Base-by-base conservation (phyloP, 208 protist species). In the Spongospora subterranea region DNA sequence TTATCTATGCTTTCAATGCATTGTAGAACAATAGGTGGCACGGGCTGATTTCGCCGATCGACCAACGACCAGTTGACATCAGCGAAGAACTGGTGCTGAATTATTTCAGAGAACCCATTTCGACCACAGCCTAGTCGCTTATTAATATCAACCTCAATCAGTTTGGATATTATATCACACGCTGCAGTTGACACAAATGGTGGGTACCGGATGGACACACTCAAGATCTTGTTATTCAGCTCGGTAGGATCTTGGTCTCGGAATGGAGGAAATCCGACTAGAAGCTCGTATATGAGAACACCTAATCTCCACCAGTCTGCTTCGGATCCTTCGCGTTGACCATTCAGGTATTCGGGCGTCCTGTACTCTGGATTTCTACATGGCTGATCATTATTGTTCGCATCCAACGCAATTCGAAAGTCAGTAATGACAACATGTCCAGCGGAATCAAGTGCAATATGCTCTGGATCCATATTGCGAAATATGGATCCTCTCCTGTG, bases 371-470 rank as follows among this genome's bases (percentile, higher is more conserved):
- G 77, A 35, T 64, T 91, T 32, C 90, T 40, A 66, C 90, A 91
- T 45, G 88, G 90, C 41, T 64, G 88, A 45, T 45, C 20, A 45
- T 64, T 91, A 24, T 40, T 32, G 13, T 1, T 20, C 13, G 64
- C 50, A 20, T 91, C 90, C 32, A 91, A 97, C 20, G 94, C 93
- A 32, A 97, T 96, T 11, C 97, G 96, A 93, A 98, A 98, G 93
- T 98, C 97, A 1, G 95, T 96, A 0, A 98, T 92, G 50, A 96
- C 97, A 45, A 98, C 93, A 91, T 98, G 94, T 0, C 94, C 95
- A 38, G 93, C 53, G 40, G 88, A 88, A 46, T 96, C 94, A 0
- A 96, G 39, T 6, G 96, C 91, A 35, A 96, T 94, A 82, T 96
- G 96, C 89, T 96, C 95, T 45, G 95, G 95, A 89, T 96, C 96